Base-by-base conservation (phyloP, 306 rosid genomes). In the Alnus glutinosa region DNA sequence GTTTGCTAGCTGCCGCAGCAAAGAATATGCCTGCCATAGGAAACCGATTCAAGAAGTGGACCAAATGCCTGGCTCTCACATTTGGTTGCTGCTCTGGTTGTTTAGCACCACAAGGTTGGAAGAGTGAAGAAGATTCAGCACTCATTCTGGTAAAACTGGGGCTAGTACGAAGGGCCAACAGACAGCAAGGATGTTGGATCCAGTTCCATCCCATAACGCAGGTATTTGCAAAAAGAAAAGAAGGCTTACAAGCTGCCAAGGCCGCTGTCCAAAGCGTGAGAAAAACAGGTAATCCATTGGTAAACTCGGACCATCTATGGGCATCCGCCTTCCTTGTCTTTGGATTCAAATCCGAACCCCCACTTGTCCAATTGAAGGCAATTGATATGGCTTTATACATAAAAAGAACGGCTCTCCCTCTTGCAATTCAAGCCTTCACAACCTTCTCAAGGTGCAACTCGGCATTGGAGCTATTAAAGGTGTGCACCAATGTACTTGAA, bases 271-370 rank as follows among this genome's bases (percentile, higher is more conserved):
- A 92, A 77, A 93, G 95, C 7, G 85, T 87, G 10, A 86, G 94
- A 74, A 94, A 86, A 85, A 73, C 76, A 15, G 88, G 90, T 7
- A 88, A 80, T 76, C 81, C 84, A 18, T 77, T 73, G 81, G 80
- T 78, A 8, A 88, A 87, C 86, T 84, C 87, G 2, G 91, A 89
- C 83, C 98, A 94, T 74, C 78, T 86, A 7, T 94, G 98, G 98
- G 89, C 96, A 19, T 89, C 97, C 8, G 96, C 97, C 52, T 92
- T 94, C 73, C 94, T 94, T 2, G 96, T 94, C 11, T 94, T 94
- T 7, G 98, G 98, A 14, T 94, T 90, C 91, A 92, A 92, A 86
- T 88, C 92, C 0, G 96, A 94, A 58, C 96, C 98, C 0, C 97
- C 97, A 9, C 55, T 87, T 0, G 87, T 90, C 79, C 89, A 90